Evolutionary conservation across 2,329 filamentous ascomycete genomes (phyloP).

Genomic region (Fusarium phyllophilum): DNA sequence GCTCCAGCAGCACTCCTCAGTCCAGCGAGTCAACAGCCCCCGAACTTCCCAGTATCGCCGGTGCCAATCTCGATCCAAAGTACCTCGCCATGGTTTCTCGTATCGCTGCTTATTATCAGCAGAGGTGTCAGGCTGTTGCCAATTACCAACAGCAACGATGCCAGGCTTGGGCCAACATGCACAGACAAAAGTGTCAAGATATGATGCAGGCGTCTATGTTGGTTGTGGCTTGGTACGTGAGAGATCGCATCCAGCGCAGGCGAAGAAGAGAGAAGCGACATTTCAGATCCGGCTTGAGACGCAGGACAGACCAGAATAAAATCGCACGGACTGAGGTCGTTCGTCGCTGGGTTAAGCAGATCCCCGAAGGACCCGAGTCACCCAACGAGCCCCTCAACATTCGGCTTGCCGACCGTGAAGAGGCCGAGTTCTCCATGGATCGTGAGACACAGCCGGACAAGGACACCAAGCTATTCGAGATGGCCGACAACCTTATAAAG

Average conservation of each 20-base stretch:
- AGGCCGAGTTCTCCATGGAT: slow-evolving; percentile 55
- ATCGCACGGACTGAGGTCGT: slow-evolving; percentile 54
- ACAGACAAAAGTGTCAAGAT: slow-evolving; percentile 59
- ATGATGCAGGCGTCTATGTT: slow-evolving; percentile 61
- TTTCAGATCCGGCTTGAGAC: slow-evolving; percentile 54
- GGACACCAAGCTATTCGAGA: slow-evolving; percentile 55
- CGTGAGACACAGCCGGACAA: slow-evolving; percentile 52
- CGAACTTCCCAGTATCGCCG: slow-evolving; percentile 35
- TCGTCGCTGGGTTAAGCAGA: slow-evolving; percentile 55
- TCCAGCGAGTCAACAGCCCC: slow-evolving; percentile 36
- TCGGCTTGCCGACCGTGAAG: slow-evolving; percentile 50
- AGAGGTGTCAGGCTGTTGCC: slow-evolving; percentile 58
- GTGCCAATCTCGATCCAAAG: slow-evolving; percentile 52
- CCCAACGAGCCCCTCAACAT: slow-evolving; percentile 44
- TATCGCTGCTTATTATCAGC: slow-evolving; percentile 60
- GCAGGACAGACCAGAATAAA: slow-evolving; percentile 48
- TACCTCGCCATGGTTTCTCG: slow-evolving; percentile 59
- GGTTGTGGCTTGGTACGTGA: slow-evolving; percentile 61
- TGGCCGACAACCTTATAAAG: slow-evolving; percentile 60
- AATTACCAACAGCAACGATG: slow-evolving; percentile 60
- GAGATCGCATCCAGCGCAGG: slow-evolving; percentile 57
- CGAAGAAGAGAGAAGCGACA: slow-evolving; percentile 53
- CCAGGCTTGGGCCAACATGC: slow-evolving; percentile 58
- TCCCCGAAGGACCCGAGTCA: slow-evolving; percentile 50
- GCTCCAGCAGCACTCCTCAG: slow-evolving; percentile 29